Evolutionary conservation across 306 rosid genomes (phyloP), one percentile per base, ranked within the genome.

Genomic region (Pyrus betulifolia): DNA sequence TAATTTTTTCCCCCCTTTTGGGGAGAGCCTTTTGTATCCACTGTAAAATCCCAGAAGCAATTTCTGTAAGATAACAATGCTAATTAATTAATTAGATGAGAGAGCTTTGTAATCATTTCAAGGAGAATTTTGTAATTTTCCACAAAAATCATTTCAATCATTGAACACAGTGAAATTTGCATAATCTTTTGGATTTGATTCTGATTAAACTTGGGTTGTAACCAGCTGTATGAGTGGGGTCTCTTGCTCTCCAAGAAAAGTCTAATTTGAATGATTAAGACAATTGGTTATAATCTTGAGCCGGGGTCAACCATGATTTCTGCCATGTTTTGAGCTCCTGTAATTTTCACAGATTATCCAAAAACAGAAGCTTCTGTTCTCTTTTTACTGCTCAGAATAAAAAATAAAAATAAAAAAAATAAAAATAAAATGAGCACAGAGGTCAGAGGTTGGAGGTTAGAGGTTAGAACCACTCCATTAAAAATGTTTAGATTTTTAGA

Each of bases 161-260:
- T 83, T 88, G 77, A n/a, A 28, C 75, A 65, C 74, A 69, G 79
- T 80, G 82, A 81, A 87, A 83, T 86, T 30, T 51, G 66, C 70
- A 73, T 69, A 92, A 92, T 88, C 89, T 87, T 81, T 64, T 84
- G 80, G 93, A 88, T 90, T 69, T 90, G 90, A 88, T 89, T 88
- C 83, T 51, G 18, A 17, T 87, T 74, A 25, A 64, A 77, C 75
- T 81, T 76, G 81, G 82, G 96, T 88, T 89, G 97, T 85, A 89
- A 95, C 88, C 96, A 95, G 98, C 98, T 95, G 98, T 88, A 75
- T 84, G 77, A 79, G 89, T 93, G 86, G 93, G 89, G 90, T 80
- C 81, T 78, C 79, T 59, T 9, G 73, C 67, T 75, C 75, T 75
- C 65, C 42, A 27, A 25, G 31, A 87, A 87, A 90, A 84, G 88